Percentiles rank a stretch among this genome's conserved stretches.
Evolutionary conservation across 192 early-diverging fungal species (phyloP).

Genomic region (Phycomyces blakesleeanus): DNA sequence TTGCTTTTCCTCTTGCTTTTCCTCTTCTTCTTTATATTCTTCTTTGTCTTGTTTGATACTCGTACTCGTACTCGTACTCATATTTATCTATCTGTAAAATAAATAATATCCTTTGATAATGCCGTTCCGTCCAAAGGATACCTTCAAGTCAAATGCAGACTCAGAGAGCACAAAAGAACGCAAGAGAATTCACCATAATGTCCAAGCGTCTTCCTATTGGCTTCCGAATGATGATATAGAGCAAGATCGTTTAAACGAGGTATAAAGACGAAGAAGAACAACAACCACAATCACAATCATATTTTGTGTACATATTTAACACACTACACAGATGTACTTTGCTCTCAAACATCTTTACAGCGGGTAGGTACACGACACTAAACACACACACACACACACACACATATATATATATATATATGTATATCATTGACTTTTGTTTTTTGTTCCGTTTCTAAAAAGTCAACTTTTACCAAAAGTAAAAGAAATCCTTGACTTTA

Average conservation of each 20-base stretch:
- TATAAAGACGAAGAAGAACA: conserved; percentile 8
- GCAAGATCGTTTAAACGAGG: conserved; percentile 27
- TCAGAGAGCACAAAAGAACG: too few species aligned
- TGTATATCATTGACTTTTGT: neutral
- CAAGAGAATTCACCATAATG: conserved; percentile 25
- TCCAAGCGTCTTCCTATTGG: conserved; percentile 23
- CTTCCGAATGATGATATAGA: conserved; percentile 31
- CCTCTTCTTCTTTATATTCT: too few species aligned
- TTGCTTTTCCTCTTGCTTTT: too few species aligned
- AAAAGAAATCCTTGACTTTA: neutral
- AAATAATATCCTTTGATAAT: too few species aligned
- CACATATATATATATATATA: neutral
- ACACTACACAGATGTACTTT: neutral
- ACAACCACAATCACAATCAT: neutral
- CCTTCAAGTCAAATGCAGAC: too few species aligned
- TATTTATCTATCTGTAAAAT: too few species aligned
- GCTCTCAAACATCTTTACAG: conserved; percentile 15
- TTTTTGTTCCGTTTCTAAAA: neutral
- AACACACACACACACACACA: neutral
- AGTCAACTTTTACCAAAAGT: conserved; percentile 15
- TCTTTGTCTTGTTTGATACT: too few species aligned
- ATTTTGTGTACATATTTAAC: neutral
- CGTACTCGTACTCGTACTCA: too few species aligned
- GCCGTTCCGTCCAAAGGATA: too few species aligned
- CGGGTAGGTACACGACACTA: neutral